phyloP scores from a whole-genome alignment of 2,329 filamentous ascomycete species.

The Diaporthe ampelina region DNA sequence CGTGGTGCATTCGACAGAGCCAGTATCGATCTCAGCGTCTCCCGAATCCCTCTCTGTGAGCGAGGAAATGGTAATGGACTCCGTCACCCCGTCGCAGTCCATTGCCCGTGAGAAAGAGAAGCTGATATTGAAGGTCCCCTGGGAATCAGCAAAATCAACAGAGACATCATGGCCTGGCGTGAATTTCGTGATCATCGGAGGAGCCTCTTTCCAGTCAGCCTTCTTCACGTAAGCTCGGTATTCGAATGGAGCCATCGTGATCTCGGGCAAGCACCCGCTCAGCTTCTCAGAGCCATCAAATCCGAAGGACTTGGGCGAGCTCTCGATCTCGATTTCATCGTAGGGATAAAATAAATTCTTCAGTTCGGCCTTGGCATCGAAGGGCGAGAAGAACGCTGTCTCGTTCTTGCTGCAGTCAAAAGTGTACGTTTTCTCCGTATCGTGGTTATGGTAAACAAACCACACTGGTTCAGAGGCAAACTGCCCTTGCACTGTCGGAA shows the following conservation, averaged over 20 bases:
- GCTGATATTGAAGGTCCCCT: conserved; percentile 55
- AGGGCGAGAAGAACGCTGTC: conserved; percentile 69
- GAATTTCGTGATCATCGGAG: conserved; percentile 72
- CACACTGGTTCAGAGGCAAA: conserved; percentile 62
- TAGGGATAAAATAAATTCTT: conserved; percentile 76
- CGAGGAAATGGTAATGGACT: conserved; percentile 65
- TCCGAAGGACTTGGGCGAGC: conserved; percentile 59
- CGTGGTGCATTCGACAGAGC: conserved; percentile 60
- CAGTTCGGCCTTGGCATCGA: conserved; percentile 67
- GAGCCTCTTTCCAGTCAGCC: conserved; percentile 62
- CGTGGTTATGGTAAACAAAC: conserved; percentile 66
- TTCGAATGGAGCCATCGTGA: conserved; percentile 69
- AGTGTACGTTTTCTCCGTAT: conserved; percentile 63
- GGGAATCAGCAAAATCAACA: conserved; percentile 57
- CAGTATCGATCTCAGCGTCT: conserved; percentile 58
- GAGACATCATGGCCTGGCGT: conserved; percentile 72
- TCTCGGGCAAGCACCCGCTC: conserved; percentile 68
- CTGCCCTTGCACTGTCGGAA: conserved; percentile 65
- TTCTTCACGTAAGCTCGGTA: conserved; percentile 72
- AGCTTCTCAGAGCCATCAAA: conserved; percentile 60
- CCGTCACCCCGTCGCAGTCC: conserved; percentile 68
- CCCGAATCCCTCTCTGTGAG: conserved; percentile 60
- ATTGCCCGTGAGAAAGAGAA: conserved; percentile 72
- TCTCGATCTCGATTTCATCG: conserved; percentile 65
- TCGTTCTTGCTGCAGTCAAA: conserved; percentile 67